Percentiles rank a stretch among this genome's conserved stretches.
phyloP scores from a whole-genome alignment of 176 grass and related monocot genomes.

The Avena eriantha region DNA sequence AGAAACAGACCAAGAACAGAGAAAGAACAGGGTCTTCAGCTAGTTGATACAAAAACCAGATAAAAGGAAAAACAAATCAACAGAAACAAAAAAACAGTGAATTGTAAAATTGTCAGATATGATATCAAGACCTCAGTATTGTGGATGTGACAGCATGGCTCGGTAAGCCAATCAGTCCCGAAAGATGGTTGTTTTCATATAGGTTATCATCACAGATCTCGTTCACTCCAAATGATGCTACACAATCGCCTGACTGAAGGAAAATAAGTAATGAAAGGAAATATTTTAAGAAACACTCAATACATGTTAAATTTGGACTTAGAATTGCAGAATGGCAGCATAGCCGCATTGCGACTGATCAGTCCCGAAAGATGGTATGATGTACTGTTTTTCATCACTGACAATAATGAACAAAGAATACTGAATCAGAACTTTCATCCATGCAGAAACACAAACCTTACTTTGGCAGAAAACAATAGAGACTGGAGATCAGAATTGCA shows the following conservation, averaged over 20 bases:
- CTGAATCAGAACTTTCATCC: too few relatives aligned
- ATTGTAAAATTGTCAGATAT: neutral
- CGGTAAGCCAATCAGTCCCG: conserved; percentile 14
- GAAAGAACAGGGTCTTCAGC: too few relatives aligned
- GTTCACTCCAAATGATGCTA: too few relatives aligned
- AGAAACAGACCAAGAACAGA: too few relatives aligned
- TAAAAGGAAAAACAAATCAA: neutral
- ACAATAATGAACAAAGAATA: neutral
- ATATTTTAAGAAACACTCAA: neutral
- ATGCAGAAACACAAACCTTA: too few relatives aligned
- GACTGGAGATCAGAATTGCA: conserved; percentile 44
- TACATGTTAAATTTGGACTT: neutral
- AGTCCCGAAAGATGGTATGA: conserved; percentile 36
- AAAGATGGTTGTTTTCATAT: conserved; percentile 33
- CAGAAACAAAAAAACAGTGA: too few relatives aligned
- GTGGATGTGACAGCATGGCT: conserved; percentile 44
- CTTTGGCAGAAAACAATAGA: too few relatives aligned
- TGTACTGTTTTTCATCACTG: conserved; percentile 24
- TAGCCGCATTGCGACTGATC: neutral
- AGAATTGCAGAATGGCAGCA: conserved; percentile 53
- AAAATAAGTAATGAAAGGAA: neutral
- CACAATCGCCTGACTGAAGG: too few relatives aligned
- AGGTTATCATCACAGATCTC: neutral
- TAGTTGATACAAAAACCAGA: too few relatives aligned
- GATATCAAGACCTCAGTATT: conserved; percentile 35